Evolutionary conservation across 768 basidiomycete species (phyloP).

Genomic region (Asterophora parasitica): DNA sequence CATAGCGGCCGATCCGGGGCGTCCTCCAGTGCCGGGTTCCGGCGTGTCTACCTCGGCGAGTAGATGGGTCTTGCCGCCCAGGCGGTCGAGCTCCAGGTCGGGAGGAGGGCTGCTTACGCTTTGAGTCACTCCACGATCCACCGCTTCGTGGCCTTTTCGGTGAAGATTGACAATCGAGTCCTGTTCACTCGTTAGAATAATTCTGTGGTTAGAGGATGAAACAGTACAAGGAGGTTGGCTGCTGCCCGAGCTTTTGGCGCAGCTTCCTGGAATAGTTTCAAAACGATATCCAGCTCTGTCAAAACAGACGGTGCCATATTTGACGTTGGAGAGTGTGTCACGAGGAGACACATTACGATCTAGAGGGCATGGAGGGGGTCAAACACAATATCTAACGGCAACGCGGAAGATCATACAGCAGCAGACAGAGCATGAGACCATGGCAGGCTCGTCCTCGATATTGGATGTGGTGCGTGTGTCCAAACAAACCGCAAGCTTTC

Average conservation of each 20-base stretch:
- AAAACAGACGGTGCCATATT: conserved; percentile 43
- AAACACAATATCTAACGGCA: neutral
- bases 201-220: neutral
- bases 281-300: conserved; percentile 41
- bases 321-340: conserved; percentile 44
- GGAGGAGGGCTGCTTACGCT: conserved; percentile 28
- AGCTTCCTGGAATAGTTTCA: conserved; percentile 43
- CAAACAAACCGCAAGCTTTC: conserved; percentile 43
- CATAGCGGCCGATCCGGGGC: neutral
- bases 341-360: conserved; percentile 57
- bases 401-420: conserved; percentile 37
- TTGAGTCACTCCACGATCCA: conserved; percentile 24
- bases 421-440: conserved; percentile 69
- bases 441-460: conserved; percentile 43
- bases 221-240: conserved; percentile 37
- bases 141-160: conserved; percentile 39
- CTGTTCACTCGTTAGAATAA: conserved; percentile 20
- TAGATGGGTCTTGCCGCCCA: conserved; percentile 50
- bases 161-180: conserved; percentile 36
- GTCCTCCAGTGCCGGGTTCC: conserved; percentile 2
- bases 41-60: conserved; percentile 22
- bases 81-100: conserved; percentile 48
- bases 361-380: conserved; percentile 18
- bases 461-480: conserved; percentile 32
- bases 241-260: conserved; percentile 41